Evolutionary conservation across 352 stramenopile genomes (phyloP).

Genomic region (Pythium insidiosum): DNA sequence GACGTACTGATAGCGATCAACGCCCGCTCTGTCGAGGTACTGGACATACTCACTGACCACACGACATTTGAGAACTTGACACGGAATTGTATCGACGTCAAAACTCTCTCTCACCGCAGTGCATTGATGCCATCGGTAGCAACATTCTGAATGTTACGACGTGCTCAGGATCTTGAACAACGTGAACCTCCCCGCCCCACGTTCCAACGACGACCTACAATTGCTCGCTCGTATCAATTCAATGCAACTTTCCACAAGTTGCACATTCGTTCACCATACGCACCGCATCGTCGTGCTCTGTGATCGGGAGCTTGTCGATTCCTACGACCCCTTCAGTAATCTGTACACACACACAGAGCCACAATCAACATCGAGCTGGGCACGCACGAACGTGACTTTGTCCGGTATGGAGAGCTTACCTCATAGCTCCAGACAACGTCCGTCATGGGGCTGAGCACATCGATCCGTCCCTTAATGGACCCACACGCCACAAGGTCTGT

Average conservation of each 20-base stretch:
- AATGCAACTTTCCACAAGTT: too few species aligned
- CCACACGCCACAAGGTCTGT: slow-evolving; percentile 10
- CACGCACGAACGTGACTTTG: too few species aligned
- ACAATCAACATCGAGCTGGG: neutral
- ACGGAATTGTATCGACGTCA: too few species aligned
- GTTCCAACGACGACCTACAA: slow-evolving; percentile 56
- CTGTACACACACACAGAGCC: neutral
- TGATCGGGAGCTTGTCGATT: slow-evolving; percentile 9
- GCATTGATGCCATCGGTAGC: slow-evolving; percentile 47
- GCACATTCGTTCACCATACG: too few species aligned
- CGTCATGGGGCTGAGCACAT: slow-evolving; percentile 4
- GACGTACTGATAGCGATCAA: slow-evolving; percentile 62
- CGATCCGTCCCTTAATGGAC: slow-evolving; percentile 9
- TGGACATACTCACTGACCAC: too few species aligned
- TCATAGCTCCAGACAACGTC: slow-evolving; percentile 12
- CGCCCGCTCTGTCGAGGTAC: slow-evolving; percentile 17
- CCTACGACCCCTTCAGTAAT: slow-evolving; percentile 17
- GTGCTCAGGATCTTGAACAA: slow-evolving; percentile 27
- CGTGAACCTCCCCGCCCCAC: slow-evolving; percentile 61
- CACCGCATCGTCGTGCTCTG: slow-evolving; percentile 8
- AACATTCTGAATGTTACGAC: slow-evolving; percentile 60
- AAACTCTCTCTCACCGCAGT: slow-evolving; percentile 66
- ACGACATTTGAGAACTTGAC: too few species aligned
- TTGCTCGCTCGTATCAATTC: too few species aligned
- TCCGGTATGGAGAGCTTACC: too few species aligned